These are phyloP conservation scores for Kurtzmaniella quercitrusa DNA, from an alignment of 1,139 yeast genomes.

Conservation along the genomic window DNA sequence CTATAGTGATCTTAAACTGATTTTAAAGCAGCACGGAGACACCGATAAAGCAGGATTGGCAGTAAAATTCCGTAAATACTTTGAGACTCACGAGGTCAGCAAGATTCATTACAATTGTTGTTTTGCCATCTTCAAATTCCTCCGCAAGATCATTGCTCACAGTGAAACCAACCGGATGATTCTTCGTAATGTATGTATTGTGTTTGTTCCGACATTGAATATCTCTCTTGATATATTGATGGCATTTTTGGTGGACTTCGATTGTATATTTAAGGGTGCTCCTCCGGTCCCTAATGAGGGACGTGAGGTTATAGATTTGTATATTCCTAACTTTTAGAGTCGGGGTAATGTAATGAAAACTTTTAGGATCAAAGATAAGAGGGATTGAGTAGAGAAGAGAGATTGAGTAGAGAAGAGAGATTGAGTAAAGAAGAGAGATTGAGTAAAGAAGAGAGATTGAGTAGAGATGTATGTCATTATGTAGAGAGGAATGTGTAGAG, in stretches of 20 bases:
- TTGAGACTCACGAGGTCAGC: slow-evolving; percentile 23
- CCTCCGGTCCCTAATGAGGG: slow-evolving; percentile 36
- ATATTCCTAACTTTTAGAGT: slow-evolving; percentile 42
- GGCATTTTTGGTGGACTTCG: slow-evolving; percentile 61
- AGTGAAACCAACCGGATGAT: slow-evolving; percentile 78
- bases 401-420: too few relatives aligned
- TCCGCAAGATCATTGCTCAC: slow-evolving; percentile 62
- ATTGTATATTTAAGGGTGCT: slow-evolving; percentile 56
- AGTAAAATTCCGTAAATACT: slow-evolving; percentile 25
- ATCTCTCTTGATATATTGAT: slow-evolving; percentile 63
- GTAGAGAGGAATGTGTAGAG: too few relatives aligned
- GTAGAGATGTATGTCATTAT: too few relatives aligned
- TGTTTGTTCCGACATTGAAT: slow-evolving; percentile 80
- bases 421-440: too few relatives aligned
- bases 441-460: too few relatives aligned
- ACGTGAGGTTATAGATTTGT: slow-evolving; percentile 38
- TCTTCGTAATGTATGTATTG: slow-evolving; percentile 71
- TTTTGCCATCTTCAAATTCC: slow-evolving; percentile 61
- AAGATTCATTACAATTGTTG: slow-evolving; percentile 56
- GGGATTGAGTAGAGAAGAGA: too few relatives aligned
- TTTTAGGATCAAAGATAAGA: too few relatives aligned
- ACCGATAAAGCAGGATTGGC: slow-evolving; percentile 23
- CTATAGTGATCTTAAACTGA: slow-evolving; percentile 31
- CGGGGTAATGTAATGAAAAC: too few relatives aligned
- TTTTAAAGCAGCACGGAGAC: slow-evolving; percentile 18